These are phyloP conservation scores for Pezicula neosporulosa DNA, from an alignment of 2,329 filamentous ascomycete genomes.

Conservation along the genomic window DNA sequence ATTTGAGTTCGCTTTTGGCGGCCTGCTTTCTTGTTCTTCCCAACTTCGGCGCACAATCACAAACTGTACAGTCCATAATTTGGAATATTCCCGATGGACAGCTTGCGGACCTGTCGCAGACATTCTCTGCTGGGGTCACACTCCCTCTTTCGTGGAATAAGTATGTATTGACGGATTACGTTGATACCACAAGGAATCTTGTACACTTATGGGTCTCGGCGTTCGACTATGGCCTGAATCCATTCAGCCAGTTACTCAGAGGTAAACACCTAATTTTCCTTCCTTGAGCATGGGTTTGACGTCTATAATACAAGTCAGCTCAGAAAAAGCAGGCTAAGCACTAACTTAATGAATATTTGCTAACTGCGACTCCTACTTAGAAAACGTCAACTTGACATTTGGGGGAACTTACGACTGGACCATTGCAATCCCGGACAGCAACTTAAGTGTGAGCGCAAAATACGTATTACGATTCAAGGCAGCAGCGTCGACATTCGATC, in stretches of 20 bases:
- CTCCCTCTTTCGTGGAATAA: background rate
- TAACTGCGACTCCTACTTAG: conserved; percentile 28
- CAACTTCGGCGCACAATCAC: background rate
- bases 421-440: conserved; percentile 4
- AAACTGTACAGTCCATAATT: background rate
- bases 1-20: background rate
- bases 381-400: conserved; percentile 33
- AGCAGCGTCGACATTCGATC: conserved; percentile 1
- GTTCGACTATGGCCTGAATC: background rate
- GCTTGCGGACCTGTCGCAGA: background rate
- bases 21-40: background rate
- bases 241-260: background rate
- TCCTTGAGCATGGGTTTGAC: background rate
- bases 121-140: background rate
- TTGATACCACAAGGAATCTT: background rate
- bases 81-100: background rate
- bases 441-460: conserved; percentile 4
- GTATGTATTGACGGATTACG: background rate
- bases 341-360: background rate
- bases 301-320: background rate
- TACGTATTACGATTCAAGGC: conserved; percentile 11
- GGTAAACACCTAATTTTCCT: background rate
- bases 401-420: conserved; percentile 16
- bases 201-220: background rate
- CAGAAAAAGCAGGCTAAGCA: background rate